phyloP scores from a whole-genome alignment of 2,329 filamentous ascomycete species.

The Thermothelomyces thermophilus region DNA sequence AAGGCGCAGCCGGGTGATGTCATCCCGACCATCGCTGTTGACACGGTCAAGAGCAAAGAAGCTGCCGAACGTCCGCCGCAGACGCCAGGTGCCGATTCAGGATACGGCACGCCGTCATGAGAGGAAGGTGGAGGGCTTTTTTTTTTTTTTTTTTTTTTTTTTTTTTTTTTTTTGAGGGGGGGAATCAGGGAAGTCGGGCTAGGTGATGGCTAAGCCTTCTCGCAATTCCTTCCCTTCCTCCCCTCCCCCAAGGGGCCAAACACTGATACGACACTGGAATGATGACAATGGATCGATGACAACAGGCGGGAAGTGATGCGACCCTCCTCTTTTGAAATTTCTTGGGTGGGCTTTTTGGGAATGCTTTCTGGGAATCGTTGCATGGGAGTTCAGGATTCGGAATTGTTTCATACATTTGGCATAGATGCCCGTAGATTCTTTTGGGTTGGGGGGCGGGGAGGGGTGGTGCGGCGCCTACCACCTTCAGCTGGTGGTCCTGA shows the following conservation, averaged over 20 bases:
- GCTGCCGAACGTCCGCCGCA: slow-evolving; percentile 7
- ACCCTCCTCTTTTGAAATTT: background rate
- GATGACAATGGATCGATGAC: background rate
- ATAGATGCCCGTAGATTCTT: no score
- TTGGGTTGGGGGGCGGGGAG: no score
- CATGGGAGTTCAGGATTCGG: background rate
- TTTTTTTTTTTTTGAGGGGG: no score
- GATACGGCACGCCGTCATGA: slow-evolving; percentile 25
- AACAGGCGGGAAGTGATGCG: no score
- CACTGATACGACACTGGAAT: slow-evolving; percentile 2
- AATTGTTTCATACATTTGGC: no score
- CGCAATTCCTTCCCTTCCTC: no score
- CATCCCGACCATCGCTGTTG: slow-evolving; percentile 15
- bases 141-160: no score
- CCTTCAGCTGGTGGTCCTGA: no score
- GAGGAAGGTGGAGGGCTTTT: background rate
- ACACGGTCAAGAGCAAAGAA: slow-evolving; percentile 19
- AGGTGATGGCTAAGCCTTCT: no score
- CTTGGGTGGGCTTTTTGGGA: no score
- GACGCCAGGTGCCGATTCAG: slow-evolving; percentile 22
- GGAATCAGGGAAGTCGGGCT: no score
- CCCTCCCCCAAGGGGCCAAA: slow-evolving; percentile 1
- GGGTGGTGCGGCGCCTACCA: no score
- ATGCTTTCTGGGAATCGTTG: background rate
- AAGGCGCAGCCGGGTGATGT: slow-evolving; percentile 1